A percentile compares a stretch with the other conserved stretches of the same genome.
Conservation (phyloP, 306 rosid genomes). For the Cucurbita ficifolia region DNA sequence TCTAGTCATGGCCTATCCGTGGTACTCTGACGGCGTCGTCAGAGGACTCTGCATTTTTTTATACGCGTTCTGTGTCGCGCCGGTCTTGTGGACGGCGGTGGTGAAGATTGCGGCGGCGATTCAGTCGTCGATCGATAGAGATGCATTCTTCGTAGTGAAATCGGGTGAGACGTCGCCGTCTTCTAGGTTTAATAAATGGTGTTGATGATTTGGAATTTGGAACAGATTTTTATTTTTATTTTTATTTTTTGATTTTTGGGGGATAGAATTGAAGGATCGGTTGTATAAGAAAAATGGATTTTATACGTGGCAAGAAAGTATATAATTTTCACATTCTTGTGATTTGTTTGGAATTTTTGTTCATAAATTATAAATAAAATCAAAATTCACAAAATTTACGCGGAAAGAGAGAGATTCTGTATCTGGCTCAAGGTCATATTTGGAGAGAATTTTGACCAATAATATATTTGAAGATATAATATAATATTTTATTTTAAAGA, state of each 20-base stretch:
- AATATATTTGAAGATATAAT: too few species aligned
- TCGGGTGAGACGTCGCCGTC: slow-evolving; percentile 40
- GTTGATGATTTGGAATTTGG: slow-evolving; percentile 8
- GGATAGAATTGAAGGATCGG: neutral
- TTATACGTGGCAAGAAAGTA: neutral
- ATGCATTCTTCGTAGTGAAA: slow-evolving; percentile 40
- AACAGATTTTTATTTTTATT: neutral
- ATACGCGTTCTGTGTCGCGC: slow-evolving; percentile 61
- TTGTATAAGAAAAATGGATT: neutral
- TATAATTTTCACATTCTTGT: neutral
- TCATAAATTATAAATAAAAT: neutral
- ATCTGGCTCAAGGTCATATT: too few species aligned
- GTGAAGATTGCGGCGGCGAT: slow-evolving; percentile 37
- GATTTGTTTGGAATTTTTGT: neutral
- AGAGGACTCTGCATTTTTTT: slow-evolving; percentile 55
- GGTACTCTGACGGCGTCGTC: slow-evolving; percentile 55
- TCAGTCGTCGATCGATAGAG: slow-evolving; percentile 59
- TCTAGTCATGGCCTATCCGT: slow-evolving; percentile 67
- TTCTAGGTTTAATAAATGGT: slow-evolving; percentile 42
- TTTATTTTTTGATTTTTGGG: neutral
- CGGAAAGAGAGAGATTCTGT: too few species aligned
- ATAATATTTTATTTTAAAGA: too few species aligned
- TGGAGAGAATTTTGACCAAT: neutral
- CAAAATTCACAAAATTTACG: neutral
- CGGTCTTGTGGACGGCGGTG: slow-evolving; percentile 43